Evolutionary conservation across 352 stramenopile genomes (phyloP).

Genomic region (Peronospora farinosa): DNA sequence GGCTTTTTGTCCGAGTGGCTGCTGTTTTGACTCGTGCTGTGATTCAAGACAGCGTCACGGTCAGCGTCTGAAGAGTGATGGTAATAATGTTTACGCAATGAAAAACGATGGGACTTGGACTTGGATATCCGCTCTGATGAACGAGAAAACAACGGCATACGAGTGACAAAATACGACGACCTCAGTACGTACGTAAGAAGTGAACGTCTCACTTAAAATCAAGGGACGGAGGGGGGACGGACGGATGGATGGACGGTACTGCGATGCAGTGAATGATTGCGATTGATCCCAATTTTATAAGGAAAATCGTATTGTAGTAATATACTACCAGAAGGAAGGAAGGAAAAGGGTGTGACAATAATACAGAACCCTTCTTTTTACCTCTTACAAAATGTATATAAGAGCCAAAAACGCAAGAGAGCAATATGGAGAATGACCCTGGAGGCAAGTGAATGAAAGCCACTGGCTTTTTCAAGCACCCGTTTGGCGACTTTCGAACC

Average conservation of each 20-base stretch:
- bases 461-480: slow-evolving; percentile 33
- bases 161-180: slow-evolving; percentile 15
- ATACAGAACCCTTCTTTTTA: too few species aligned
- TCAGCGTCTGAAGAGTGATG: slow-evolving; percentile 20
- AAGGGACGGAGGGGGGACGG: too few species aligned
- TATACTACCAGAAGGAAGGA: slow-evolving; percentile 2
- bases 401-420: slow-evolving; percentile 1
- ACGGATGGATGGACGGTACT: background rate
- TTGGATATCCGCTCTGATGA: slow-evolving; percentile 38
- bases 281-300: too few species aligned
- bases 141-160: slow-evolving; percentile 65
- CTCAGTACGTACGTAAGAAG: slow-evolving; percentile 6
- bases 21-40: slow-evolving; percentile 18
- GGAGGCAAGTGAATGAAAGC: slow-evolving; percentile 1
- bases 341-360: too few species aligned
- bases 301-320: too few species aligned
- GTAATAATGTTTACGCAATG: slow-evolving; percentile 53
- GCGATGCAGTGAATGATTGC: background rate
- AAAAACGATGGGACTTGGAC: slow-evolving; percentile 55
- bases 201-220: background rate
- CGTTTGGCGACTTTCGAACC: slow-evolving; percentile 16
- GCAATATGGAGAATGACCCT: slow-evolving; percentile 31
- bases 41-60: slow-evolving; percentile 4
- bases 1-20: slow-evolving; percentile 21
- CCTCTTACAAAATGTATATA: background rate